These are phyloP conservation scores for Nectriaceae sp. DNA, from an alignment of 2,329 filamentous ascomycete genomes.

Conservation along the genomic window DNA sequence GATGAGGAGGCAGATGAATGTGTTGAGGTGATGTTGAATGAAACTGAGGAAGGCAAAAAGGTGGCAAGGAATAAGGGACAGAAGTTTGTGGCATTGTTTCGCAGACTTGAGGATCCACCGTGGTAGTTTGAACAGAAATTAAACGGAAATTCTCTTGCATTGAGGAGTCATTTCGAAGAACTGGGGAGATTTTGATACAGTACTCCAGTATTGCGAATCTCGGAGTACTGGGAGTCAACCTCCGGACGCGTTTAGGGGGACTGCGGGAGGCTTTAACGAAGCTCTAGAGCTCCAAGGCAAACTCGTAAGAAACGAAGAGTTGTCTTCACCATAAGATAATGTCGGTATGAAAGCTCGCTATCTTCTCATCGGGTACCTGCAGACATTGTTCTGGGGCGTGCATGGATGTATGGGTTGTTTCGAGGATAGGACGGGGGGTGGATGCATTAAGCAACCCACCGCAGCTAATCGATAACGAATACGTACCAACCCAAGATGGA, in stretches of 20 bases:
- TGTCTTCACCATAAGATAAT: no score
- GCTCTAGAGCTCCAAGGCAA: no score
- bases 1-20: slow-evolving; percentile 71
- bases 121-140: slow-evolving; percentile 54
- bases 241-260: no score
- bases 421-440: slow-evolving; percentile 18
- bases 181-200: no score
- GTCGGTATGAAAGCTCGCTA: no score
- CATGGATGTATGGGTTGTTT: slow-evolving; percentile 1
- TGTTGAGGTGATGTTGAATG: slow-evolving; percentile 72
- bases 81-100: slow-evolving; percentile 90
- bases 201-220: no score
- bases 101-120: slow-evolving; percentile 75
- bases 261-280: no score
- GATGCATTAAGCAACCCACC: slow-evolving; percentile 15
- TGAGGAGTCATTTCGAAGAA: no score
- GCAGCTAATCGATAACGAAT: slow-evolving; percentile 21
- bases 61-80: slow-evolving; percentile 85
- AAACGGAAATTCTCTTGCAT: neutral
- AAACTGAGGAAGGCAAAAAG: slow-evolving; percentile 98
- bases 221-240: no score
- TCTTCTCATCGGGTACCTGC: no score
- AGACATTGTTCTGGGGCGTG: no score
- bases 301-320: no score
- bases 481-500: slow-evolving; percentile 10